Evolutionary conservation across 495 filamentous ascomycete species (phyloP), one percentile per base, ranked within the genome.

Genomic region (Lophiotrema nucula): DNA sequence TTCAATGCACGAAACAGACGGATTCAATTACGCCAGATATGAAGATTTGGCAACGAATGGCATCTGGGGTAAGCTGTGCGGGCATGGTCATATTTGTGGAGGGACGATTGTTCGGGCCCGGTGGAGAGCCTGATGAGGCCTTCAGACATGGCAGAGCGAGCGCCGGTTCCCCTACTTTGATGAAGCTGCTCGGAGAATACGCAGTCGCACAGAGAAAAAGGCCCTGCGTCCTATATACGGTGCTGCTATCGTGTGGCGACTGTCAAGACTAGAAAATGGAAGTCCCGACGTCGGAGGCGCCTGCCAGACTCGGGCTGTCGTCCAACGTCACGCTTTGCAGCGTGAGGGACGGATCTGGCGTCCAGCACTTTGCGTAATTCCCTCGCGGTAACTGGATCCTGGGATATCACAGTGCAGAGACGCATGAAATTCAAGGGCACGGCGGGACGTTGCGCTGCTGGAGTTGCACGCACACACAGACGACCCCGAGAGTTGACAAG

Each of bases 131-230:
- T n/a, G n/a, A n/a, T n/a, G n/a, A 55, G 52, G 23, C 39, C 21
- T 6, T 6, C 27, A 48, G n/a, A 35, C 37, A 26, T 22, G 5
- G 50, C 50, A 41, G 26, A 10, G 23, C 19, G 45, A 55, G 51
- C 42, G 39, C 42, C 53, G 53, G 53, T 47, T 56, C 53, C 43
- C 53, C 53, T 47, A 47, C 4, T 47, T 56, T 47, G 52, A 55
- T 45, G 52, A 47, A 55, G 52, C 39, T 47, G 35, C 23, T 53
- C 52, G 52, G 52, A n/a, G 18, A n/a, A 46, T 28, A 10, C 27
- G 15, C 37, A 2, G 19, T 53, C n/a, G 33, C 33, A 53, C 50
- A 26, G 33, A n/a, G 19, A 26, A 16, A 38, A 16, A 38, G 18
- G 21, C 24, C 37, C 16, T 53, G 47, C 16, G 15, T 37, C 8